A percentile compares a stretch with the other conserved stretches of the same genome.
phyloP scores from a whole-genome alignment of 495 filamentous ascomycete species.

The Astrocystis sublimbata region DNA sequence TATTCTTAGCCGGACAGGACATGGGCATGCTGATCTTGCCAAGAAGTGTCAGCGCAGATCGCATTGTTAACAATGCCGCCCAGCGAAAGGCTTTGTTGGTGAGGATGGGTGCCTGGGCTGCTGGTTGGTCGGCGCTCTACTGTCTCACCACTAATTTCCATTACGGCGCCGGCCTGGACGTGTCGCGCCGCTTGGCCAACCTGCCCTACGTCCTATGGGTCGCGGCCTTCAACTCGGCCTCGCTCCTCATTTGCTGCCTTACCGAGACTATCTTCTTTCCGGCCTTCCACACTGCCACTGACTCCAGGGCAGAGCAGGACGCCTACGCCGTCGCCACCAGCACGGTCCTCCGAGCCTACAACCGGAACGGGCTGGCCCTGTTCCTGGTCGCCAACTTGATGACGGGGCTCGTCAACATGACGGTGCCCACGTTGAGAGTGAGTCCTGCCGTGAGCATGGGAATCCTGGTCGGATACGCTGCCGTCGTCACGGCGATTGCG shows the following conservation, averaged over 20 bases:
- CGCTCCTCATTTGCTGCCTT: slow-evolving; percentile 74
- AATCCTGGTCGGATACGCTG: slow-evolving; percentile 71
- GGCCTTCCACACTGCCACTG: slow-evolving; percentile 57
- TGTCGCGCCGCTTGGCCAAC: slow-evolving; percentile 89
- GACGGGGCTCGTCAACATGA: slow-evolving; percentile 87
- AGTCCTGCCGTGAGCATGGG: slow-evolving; percentile 63
- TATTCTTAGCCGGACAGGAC: slow-evolving; percentile 88
- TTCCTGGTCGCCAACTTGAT: slow-evolving; percentile 89
- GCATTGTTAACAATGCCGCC: slow-evolving; percentile 31
- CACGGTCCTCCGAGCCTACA: slow-evolving; percentile 75
- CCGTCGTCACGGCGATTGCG: slow-evolving; percentile 64
- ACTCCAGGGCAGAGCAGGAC: slow-evolving; percentile 54
- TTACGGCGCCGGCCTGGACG: slow-evolving; percentile 68
- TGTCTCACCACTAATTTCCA: slow-evolving; percentile 63
- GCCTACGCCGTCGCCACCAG: slow-evolving; percentile 70
- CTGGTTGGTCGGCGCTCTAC: slow-evolving; percentile 69
- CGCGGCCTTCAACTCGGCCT: slow-evolving; percentile 77
- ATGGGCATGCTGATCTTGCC: slow-evolving; percentile 77
- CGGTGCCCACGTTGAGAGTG: slow-evolving; percentile 74
- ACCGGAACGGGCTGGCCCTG: slow-evolving; percentile 81
- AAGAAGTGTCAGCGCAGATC: slow-evolving; percentile 46
- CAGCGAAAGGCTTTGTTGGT: slow-evolving; percentile 59
- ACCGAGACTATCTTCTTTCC: slow-evolving; percentile 80
- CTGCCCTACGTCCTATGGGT: slow-evolving; percentile 94
- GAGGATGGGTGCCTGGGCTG: slow-evolving; percentile 59